Conservation (phyloP, 306 rosid species). For the Lathyrus tuberosus region DNA sequence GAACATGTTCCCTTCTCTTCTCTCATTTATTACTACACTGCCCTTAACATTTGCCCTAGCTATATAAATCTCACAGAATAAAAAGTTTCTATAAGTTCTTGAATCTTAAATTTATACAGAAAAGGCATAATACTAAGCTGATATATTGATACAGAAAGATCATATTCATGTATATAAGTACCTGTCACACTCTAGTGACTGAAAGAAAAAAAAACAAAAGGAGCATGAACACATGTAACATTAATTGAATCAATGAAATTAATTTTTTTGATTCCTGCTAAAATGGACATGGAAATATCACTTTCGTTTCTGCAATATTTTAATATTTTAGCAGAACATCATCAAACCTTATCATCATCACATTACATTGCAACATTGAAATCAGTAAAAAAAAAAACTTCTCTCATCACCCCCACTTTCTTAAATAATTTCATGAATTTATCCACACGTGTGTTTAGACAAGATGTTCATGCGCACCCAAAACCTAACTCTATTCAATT, state of each 20-base stretch:
- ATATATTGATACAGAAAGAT: not conserved
- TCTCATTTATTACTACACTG: slow-evolving; percentile 17
- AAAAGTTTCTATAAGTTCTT: slow-evolving; percentile 18
- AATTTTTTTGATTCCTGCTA: slow-evolving; percentile 31
- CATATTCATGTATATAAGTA: not conserved
- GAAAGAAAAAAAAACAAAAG: slow-evolving; percentile 20
- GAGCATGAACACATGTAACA: slow-evolving; percentile 12
- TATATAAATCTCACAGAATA: slow-evolving; percentile 25
- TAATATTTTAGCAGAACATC: slow-evolving; percentile 46
- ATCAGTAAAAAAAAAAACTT: slow-evolving; percentile 38
- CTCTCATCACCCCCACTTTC: slow-evolving; percentile 61
- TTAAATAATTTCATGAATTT: slow-evolving; percentile 39
- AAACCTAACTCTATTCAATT: slow-evolving; percentile 43
- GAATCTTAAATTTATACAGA: slow-evolving; percentile 36
- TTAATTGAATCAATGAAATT: slow-evolving; percentile 4
- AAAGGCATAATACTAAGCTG: slow-evolving; percentile 37
- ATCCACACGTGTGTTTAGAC: slow-evolving; percentile 54
- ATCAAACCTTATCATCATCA: slow-evolving; percentile 49
- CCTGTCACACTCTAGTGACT: slow-evolving; percentile 30
- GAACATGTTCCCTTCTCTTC: slow-evolving; percentile 24
- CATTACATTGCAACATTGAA: slow-evolving; percentile 40
- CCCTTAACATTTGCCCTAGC: slow-evolving; percentile 17
- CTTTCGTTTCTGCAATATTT: slow-evolving; percentile 48
- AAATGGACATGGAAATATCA: slow-evolving; percentile 54
- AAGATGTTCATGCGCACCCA: slow-evolving; percentile 54